phyloP scores from a whole-genome alignment of 1,139 yeast genomes.

The Torulaspora pretoriensis region DNA sequence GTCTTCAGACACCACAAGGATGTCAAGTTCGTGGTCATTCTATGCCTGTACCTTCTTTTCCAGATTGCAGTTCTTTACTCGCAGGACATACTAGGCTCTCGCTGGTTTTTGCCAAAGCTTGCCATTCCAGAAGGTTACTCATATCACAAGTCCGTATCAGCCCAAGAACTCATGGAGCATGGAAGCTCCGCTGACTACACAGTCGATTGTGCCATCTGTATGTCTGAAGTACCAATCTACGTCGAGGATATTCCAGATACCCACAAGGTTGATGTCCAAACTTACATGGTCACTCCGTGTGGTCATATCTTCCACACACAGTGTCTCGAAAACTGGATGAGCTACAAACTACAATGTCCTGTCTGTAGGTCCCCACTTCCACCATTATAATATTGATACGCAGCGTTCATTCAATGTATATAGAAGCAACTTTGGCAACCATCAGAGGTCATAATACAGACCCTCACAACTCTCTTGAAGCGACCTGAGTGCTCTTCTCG shows the following conservation, averaged over 20 bases:
- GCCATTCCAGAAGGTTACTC: conserved; percentile 76
- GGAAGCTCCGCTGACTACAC: conserved; percentile 28
- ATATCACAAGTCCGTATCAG: conserved; percentile 41
- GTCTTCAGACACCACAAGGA: conserved; percentile 58
- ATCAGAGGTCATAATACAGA: background rate
- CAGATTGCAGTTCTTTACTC: conserved; percentile 55
- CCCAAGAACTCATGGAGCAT: conserved; percentile 31
- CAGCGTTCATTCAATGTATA: background rate
- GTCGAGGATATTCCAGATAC: conserved; percentile 33
- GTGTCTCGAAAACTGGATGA: conserved; percentile 92
- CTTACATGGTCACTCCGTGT: conserved; percentile 90
- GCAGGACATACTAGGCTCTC: conserved; percentile 68
- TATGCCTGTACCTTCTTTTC: conserved; percentile 50
- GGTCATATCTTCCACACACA: conserved; percentile 82
- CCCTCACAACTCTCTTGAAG: background rate
- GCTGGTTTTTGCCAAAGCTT: conserved; percentile 76
- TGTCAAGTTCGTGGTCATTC: conserved; percentile 43
- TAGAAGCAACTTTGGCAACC: background rate
- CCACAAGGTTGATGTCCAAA: conserved; percentile 31
- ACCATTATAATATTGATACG: conserved; percentile 44
- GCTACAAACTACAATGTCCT: conserved; percentile 87
- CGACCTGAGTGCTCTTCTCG: background rate
- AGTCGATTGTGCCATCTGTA: conserved; percentile 83
- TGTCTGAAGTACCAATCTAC: conserved; percentile 57
- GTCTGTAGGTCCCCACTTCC: conserved; percentile 85